These are phyloP conservation scores for Saccharum hybrid DNA, from an alignment of 202 grass and related monocot species.

Conservation along the genomic window DNA sequence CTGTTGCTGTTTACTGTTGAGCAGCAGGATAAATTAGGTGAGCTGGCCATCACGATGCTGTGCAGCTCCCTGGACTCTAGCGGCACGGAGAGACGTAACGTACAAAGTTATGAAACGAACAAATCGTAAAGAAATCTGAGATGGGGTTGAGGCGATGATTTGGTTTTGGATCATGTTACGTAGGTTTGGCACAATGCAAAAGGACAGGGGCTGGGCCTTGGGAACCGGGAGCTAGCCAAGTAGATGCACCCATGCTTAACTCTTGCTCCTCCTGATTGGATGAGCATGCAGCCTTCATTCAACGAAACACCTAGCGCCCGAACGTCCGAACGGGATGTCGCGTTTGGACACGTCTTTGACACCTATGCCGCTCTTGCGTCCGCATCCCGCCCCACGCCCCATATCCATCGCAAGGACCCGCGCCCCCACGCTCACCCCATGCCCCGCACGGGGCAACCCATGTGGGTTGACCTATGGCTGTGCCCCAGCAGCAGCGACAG, in stretches of 20 bases:
- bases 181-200: conserved; percentile 28
- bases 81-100: not conserved
- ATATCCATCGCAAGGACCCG: too few relatives aligned
- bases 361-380: too few relatives aligned
- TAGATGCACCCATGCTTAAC: not conserved
- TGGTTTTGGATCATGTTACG: not conserved
- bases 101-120: conserved; percentile 7
- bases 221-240: not conserved
- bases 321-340: too few relatives aligned
- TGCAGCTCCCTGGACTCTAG: conserved; percentile 21
- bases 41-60: conserved; percentile 30
- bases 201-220: not conserved
- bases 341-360: too few relatives aligned
- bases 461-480: too few relatives aligned
- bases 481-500: too few relatives aligned
- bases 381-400: too few relatives aligned
- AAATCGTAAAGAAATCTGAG: not conserved
- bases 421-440: too few relatives aligned
- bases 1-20: conserved; percentile 34
- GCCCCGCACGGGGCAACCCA: too few relatives aligned
- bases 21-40: conserved; percentile 44
- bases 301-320: too few relatives aligned
- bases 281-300: too few relatives aligned
- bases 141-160: not conserved
- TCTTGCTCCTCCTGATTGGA: not conserved